Percentiles rank a stretch among this genome's conserved stretches.
phyloP scores from a whole-genome alignment of 352 stramenopile genomes.

The Globisporangium nagaii region DNA sequence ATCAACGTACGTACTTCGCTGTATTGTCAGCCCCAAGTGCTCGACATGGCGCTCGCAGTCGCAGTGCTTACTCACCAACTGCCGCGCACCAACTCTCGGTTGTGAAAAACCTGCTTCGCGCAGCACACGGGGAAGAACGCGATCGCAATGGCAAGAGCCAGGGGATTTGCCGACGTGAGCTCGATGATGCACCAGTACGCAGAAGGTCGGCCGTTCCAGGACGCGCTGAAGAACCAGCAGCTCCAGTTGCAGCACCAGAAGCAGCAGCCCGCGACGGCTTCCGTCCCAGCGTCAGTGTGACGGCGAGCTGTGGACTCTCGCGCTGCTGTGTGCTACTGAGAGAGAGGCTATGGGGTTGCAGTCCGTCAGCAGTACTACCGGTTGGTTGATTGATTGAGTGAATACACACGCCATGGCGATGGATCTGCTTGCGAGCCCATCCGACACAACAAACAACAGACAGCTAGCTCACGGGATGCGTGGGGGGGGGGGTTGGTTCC shows the following conservation, averaged over 20 bases:
- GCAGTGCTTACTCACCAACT: no score
- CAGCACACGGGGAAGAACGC: slow-evolving; percentile 48
- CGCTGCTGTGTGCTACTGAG: no score
- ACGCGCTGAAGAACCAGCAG: slow-evolving; percentile 11
- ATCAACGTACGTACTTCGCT: slow-evolving; percentile 33
- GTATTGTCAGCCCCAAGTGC: no score
- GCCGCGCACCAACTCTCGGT: no score
- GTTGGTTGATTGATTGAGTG: neutral
- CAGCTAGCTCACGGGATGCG: neutral
- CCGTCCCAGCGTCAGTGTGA: no score
- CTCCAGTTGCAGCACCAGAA: neutral
- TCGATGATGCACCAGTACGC: slow-evolving; percentile 28
- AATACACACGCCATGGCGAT: neutral
- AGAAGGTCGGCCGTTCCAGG: slow-evolving; percentile 21
- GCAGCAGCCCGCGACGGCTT: neutral
- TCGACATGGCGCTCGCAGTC: no score
- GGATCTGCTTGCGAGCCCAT: neutral
- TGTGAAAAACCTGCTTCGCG: no score
- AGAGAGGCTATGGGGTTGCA: neutral
- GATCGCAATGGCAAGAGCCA: slow-evolving; percentile 29
- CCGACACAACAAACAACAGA: neutral
- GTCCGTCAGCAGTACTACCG: neutral
- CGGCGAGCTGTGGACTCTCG: no score
- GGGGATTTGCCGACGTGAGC: slow-evolving; percentile 19
- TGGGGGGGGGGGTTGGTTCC: neutral